Evolutionary conservation across 208 protist genomes (phyloP), one percentile per base, ranked within the genome.

Genomic region (Blechomonas ayalai): DNA sequence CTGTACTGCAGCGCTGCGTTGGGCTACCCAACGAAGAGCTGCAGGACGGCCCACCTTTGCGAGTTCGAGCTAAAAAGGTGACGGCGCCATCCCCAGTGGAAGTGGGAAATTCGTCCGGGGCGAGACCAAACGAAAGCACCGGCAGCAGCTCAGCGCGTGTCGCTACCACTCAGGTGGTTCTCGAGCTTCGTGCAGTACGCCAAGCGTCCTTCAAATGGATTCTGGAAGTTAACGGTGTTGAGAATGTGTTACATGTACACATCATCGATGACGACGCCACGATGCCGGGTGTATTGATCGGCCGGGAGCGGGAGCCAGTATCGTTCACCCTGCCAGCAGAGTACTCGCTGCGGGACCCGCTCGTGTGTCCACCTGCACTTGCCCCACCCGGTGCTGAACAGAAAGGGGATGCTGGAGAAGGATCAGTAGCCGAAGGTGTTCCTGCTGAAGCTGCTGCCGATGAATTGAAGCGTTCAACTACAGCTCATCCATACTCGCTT

Each of bases 211-310:
- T 74, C 24, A 79, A 74, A 51, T 43, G 78, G 35, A 25, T 73
- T 9, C 52, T 84, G 9, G 56, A 19, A 18, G 59, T 84, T 12
- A 75, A 50, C 4, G 55, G 59, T 5, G 36, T 51, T 3, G 71
- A 78, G 45, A 60, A 51, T 38, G 57, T 86, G 35, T 15, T 92
- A 46, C 32, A 61, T 22, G 42, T 89, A 40, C 52, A 70, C 32
- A 68, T 89, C 7, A 2, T 55, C 9, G 79, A 82, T 16, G 62
- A 68, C 20, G 36, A 12, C 20, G 22, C 39, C 6, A 37, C 19
- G 18, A 59, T 80, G 50, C 84, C 84, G 0, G 84, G 84, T 31
- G 67, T 89, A n/a, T 59, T 92, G 22, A 76, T 92, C 46, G 69
- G 61, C 25, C 56, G 79, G 4, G 76, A 86, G 35, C 55, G 60